These are phyloP conservation scores for Zygotorulaspora chibaensis DNA, from an alignment of 805 yeast species.

Conservation along the genomic window DNA sequence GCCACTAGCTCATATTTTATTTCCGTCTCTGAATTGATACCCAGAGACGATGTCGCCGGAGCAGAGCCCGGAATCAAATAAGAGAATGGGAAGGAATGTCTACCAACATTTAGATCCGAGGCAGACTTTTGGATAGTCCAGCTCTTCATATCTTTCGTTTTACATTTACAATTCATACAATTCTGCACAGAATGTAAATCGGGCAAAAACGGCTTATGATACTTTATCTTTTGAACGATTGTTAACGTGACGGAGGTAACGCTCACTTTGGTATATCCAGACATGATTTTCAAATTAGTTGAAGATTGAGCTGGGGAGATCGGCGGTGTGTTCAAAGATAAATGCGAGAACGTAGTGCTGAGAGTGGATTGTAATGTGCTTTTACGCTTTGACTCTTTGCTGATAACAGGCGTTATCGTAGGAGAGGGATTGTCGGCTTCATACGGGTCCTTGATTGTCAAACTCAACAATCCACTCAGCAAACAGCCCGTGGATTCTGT, in stretches of 20 bases:
- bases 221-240: conserved; percentile 66
- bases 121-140: conserved; percentile 78
- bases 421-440: conserved; percentile 13
- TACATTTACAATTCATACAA: conserved; percentile 57
- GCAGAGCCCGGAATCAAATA: conserved; percentile 82
- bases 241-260: conserved; percentile 58
- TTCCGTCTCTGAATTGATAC: conserved; percentile 46
- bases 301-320: conserved; percentile 21
- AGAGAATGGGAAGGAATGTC: conserved; percentile 88
- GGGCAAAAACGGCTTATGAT: conserved; percentile 62
- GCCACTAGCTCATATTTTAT: conserved; percentile 79
- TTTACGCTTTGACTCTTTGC: conserved; percentile 16
- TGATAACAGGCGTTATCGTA: conserved; percentile 17
- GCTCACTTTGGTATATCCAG: conserved; percentile 42
- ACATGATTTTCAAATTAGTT: conserved; percentile 28
- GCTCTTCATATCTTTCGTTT: conserved; percentile 61
- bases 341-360: conserved; percentile 24
- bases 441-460: conserved; percentile 45
- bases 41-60: conserved; percentile 69
- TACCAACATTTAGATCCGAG: conserved; percentile 57
- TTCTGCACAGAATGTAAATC: conserved; percentile 44
- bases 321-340: conserved; percentile 16
- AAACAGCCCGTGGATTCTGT: conserved; percentile 80
- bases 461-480: conserved; percentile 68
- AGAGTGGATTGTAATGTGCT: conserved; percentile 16